Evolutionary conservation across 805 yeast species (phyloP).

Genomic region (Yamadazyma laniorum): DNA sequence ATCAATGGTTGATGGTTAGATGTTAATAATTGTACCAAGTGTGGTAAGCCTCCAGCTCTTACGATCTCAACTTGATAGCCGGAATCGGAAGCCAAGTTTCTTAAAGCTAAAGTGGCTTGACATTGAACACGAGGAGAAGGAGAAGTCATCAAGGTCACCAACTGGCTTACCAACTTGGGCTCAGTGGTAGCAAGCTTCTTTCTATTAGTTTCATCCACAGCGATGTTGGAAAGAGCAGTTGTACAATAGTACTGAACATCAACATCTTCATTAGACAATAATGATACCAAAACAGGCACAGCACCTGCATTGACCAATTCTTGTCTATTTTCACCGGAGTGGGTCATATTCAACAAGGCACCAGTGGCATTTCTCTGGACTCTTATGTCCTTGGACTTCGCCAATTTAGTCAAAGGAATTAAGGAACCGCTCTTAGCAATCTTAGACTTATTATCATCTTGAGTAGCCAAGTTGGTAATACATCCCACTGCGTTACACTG

Average conservation of each 20-base stretch:
- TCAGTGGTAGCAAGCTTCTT: conserved; percentile 86
- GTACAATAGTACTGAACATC: conserved; percentile 99
- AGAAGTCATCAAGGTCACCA: conserved; percentile 89
- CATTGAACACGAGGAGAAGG: conserved; percentile 94
- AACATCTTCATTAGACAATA: conserved; percentile 82
- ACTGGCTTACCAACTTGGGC: conserved; percentile 83
- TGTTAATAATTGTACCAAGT: conserved; percentile 83
- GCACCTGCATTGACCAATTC: conserved; percentile 98
- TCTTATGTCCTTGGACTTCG: conserved; percentile 89
- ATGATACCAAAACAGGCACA: conserved; percentile 89
- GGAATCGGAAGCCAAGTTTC: conserved; percentile 95
- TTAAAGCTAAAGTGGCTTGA: conserved; percentile 93
- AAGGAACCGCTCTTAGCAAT: conserved; percentile 96
- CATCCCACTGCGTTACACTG: conserved; percentile 99
- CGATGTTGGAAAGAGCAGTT: conserved; percentile 93
- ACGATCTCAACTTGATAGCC: conserved; percentile 95
- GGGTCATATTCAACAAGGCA: conserved; percentile 96
- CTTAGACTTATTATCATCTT: conserved; percentile 93
- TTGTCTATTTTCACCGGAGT: conserved; percentile 91
- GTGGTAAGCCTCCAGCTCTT: conserved; percentile 92
- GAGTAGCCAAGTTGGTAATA: conserved; percentile 95
- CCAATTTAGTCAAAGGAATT: conserved; percentile 89
- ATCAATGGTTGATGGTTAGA: conserved; percentile 89
- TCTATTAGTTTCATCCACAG: conserved; percentile 92
- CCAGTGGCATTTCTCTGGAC: conserved; percentile 99